These are phyloP conservation scores for Cicer cuneatum DNA, from an alignment of 306 rosid genomes.

Conservation along the genomic window DNA sequence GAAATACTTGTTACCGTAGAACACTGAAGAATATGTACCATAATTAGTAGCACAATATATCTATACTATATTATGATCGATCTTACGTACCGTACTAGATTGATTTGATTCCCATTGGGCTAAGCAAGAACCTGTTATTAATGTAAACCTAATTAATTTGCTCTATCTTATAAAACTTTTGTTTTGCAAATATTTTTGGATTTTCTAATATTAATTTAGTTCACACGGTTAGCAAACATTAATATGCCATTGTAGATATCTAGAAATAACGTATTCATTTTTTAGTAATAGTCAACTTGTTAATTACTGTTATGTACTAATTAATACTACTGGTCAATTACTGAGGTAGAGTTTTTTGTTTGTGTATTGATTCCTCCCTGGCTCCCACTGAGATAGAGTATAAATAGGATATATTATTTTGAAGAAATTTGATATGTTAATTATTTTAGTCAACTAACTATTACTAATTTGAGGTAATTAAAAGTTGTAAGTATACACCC, in stretches of 20 bases:
- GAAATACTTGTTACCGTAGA: not conserved
- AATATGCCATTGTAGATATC: not conserved
- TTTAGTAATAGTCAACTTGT: not conserved
- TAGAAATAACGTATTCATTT: not conserved
- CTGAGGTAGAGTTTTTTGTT: too few species aligned
- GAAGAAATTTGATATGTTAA: too few species aligned
- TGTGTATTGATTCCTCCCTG: too few species aligned
- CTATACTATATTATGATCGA: not conserved
- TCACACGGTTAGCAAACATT: not conserved
- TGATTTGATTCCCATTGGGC: not conserved
- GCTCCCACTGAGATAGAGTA: too few species aligned
- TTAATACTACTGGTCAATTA: too few species aligned
- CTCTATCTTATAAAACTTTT: not conserved
- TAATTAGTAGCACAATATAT: not conserved
- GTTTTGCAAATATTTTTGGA: not conserved
- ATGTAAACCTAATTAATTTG: constrained; percentile 11
- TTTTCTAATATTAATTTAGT: not conserved
- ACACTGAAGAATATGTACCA: not conserved
- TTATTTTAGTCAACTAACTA: too few species aligned
- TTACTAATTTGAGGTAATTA: too few species aligned
- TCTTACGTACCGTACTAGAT: not conserved
- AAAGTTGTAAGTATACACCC: too few species aligned
- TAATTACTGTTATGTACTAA: not conserved
- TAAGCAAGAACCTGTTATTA: not conserved
- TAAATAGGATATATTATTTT: too few species aligned